These are phyloP conservation scores for Fusarium burgessii DNA, from an alignment of 2,329 filamentous ascomycete genomes.

Conservation along the genomic window DNA sequence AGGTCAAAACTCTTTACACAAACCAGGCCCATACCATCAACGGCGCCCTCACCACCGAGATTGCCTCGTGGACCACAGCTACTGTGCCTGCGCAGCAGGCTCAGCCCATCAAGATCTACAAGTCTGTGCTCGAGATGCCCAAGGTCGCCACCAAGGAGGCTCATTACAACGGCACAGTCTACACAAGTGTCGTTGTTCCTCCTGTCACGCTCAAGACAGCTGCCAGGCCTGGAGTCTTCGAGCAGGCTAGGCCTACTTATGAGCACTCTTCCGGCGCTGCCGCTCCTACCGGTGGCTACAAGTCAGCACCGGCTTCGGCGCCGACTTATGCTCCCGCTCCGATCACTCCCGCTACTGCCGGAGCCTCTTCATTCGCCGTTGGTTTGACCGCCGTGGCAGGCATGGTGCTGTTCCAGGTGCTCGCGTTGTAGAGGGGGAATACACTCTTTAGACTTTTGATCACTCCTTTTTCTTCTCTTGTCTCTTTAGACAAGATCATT, in stretches of 20 bases:
- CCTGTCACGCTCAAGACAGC: constrained; percentile 35
- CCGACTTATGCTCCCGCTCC: constrained; percentile 33
- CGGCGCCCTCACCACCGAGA: constrained; percentile 50
- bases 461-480: constrained; percentile 12
- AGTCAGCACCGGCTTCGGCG: constrained; percentile 8
- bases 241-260: constrained; percentile 28
- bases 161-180: constrained; percentile 22
- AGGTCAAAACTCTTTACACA: constrained; percentile 61
- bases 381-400: constrained; percentile 46
- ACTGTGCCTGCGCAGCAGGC: constrained; percentile 35
- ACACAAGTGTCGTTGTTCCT: constrained; percentile 27
- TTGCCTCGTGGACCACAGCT: constrained; percentile 42
- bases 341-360: constrained; percentile 59
- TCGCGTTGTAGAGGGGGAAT: constrained; percentile 44
- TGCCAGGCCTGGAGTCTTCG: constrained; percentile 35
- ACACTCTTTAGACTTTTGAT: not conserved
- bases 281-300: constrained; percentile 43
- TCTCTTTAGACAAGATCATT: constrained; percentile 6
- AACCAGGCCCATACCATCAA: constrained; percentile 67
- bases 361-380: constrained; percentile 53
- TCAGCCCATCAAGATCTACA: constrained; percentile 19
- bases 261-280: constrained; percentile 34
- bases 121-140: constrained; percentile 26
- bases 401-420: constrained; percentile 45
- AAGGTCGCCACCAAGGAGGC: constrained; percentile 18